A percentile compares a stretch with the other conserved stretches of the same genome.
Conservation (phyloP, 208 protist genomes). For the Crithidia fasciculata region DNA sequence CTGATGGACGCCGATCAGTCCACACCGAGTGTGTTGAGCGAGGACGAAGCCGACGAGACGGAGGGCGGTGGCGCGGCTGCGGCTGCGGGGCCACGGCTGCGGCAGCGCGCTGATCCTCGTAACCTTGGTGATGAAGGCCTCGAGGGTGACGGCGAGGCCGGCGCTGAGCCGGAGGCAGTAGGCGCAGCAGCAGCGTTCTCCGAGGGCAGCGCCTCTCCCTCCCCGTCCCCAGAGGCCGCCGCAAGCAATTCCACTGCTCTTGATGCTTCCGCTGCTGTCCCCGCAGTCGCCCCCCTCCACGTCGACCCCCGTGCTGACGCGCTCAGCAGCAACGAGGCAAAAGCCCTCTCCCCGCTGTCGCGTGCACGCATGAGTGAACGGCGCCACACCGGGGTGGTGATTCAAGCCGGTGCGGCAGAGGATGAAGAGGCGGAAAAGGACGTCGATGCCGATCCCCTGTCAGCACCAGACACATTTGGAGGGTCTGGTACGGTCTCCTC, state of each 20-base stretch:
- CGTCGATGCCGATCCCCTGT: constrained; percentile 9
- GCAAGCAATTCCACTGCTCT: background rate
- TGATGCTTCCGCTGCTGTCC: no score
- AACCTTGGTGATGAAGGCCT: constrained; percentile 25
- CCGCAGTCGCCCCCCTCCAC: no score
- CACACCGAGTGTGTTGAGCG: constrained; percentile 64
- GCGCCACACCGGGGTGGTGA: constrained; percentile 12
- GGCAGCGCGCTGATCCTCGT: constrained; percentile 8
- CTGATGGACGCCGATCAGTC: constrained; percentile 44
- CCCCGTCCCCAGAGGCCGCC: constrained; percentile 5
- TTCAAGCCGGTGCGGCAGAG: constrained; percentile 14
- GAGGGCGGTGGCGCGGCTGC: background rate
- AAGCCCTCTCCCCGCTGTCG: background rate
- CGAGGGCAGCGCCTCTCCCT: constrained; percentile 1
- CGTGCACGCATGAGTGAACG: constrained; percentile 4
- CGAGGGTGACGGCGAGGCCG: background rate
- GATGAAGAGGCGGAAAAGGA: constrained; percentile 14
- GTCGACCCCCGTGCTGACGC: background rate
- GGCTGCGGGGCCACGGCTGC: background rate
- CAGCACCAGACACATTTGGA: no score
- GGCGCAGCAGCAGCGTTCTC: background rate
- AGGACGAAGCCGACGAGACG: constrained; percentile 24
- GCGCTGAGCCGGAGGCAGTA: background rate
- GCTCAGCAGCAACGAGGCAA: background rate
- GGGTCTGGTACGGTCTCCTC: no score